phyloP scores from a whole-genome alignment of 2,329 filamentous ascomycete species.

The Ramularia collo-cygni region DNA sequence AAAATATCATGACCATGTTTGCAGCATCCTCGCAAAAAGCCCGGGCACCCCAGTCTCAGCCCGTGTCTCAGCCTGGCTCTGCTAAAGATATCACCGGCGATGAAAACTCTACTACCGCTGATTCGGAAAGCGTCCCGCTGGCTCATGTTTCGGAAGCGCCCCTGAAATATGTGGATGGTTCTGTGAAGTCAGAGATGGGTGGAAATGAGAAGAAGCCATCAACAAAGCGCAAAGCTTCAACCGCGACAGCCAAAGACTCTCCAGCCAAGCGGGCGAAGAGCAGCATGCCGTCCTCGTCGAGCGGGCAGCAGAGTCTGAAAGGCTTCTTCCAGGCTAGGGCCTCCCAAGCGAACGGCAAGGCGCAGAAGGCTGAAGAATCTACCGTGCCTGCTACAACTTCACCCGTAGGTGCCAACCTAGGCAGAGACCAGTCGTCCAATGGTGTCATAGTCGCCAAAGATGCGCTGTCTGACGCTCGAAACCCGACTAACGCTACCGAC shows the following conservation, averaged over 20 bases:
- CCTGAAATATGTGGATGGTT: neutral
- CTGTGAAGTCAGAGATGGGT: neutral
- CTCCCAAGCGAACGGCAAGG: constrained; percentile 1
- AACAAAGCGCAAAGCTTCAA: constrained; percentile 31
- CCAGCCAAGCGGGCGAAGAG: constrained; percentile 47
- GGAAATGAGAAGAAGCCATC: neutral
- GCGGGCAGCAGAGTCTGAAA: constrained; percentile 58
- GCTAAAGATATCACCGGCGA: neutral
- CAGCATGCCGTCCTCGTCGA: constrained; percentile 25
- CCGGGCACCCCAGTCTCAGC: neutral
- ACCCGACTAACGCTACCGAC: no score
- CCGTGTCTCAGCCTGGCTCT: neutral
- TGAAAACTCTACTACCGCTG: neutral
- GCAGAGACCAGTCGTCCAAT: no score
- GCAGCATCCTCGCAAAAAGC: constrained; percentile 26
- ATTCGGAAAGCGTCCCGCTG: neutral
- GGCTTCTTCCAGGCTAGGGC: constrained; percentile 70
- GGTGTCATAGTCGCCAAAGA: no score
- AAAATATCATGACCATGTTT: constrained; percentile 93
- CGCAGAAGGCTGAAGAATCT: constrained; percentile 1
- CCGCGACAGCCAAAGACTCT: constrained; percentile 21
- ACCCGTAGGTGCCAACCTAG: neutral
- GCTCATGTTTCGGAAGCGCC: neutral
- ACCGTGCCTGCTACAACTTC: neutral
- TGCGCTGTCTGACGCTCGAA: no score